A percentile compares a stretch with the other conserved stretches of the same genome.
These are phyloP conservation scores for Mimosa bimucronata DNA, from an alignment of 306 rosid genomes.

Conservation along the genomic window DNA sequence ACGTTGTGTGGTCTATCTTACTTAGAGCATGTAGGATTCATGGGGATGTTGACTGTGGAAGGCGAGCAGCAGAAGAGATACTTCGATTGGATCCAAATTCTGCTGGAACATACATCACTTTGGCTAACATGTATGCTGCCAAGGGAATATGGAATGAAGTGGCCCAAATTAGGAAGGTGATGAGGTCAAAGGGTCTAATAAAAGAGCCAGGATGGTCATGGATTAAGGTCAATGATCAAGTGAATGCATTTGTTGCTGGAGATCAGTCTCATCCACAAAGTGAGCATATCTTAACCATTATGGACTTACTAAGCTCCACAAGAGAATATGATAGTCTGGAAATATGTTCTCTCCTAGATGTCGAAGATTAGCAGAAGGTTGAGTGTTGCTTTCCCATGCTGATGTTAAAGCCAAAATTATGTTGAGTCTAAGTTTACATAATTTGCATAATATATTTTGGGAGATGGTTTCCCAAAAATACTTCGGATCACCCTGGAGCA, in stretches of 20 bases:
- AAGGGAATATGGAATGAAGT: conserved; percentile 77
- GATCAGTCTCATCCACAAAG: conserved; percentile 62
- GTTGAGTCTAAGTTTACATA: conserved; percentile 19
- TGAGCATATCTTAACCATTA: conserved; percentile 51
- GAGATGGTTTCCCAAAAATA: neutral
- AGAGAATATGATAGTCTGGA: conserved; percentile 45
- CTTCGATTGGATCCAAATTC: conserved; percentile 63
- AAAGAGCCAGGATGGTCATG: conserved; percentile 94
- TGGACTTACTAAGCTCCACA: conserved; percentile 54
- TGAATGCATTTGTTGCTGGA: conserved; percentile 67
- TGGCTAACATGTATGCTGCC: conserved; percentile 74
- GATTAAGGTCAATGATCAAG: conserved; percentile 57
- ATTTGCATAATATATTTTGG: conserved; percentile 5
- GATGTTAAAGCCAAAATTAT: conserved; percentile 6
- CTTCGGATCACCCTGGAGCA: conserved; percentile 20
- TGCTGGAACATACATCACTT: conserved; percentile 71
- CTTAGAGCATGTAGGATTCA: conserved; percentile 73
- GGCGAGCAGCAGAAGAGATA: conserved; percentile 64
- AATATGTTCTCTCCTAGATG: conserved; percentile 37
- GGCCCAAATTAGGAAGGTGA: conserved; percentile 60
- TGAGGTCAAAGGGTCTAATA: conserved; percentile 77
- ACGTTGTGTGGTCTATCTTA: conserved; percentile 84
- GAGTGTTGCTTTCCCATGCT: conserved; percentile 19
- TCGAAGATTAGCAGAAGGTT: conserved; percentile 44
- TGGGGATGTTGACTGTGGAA: conserved; percentile 69